phyloP scores from a whole-genome alignment of 2,329 filamentous ascomycete genomes.

The Epichloe typhina region DNA sequence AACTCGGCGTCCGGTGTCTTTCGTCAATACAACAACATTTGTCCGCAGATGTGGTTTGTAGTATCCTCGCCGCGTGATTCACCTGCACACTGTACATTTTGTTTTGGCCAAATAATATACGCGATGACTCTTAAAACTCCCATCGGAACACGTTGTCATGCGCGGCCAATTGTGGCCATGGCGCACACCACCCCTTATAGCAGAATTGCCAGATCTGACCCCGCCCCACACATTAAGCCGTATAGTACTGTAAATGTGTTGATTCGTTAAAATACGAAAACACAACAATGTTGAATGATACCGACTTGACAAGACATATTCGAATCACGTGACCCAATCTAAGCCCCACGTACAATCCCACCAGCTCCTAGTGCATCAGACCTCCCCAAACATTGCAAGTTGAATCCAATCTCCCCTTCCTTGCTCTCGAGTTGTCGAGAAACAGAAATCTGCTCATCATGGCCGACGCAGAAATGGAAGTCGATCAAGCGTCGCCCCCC shows the following conservation, averaged over 20 bases:
- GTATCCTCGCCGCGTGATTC: no score
- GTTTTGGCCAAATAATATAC: neutral
- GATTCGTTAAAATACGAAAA: no score
- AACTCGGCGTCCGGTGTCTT: slow-evolving; percentile 28
- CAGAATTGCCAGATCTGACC: no score
- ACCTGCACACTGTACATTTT: neutral
- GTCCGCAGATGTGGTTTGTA: slow-evolving; percentile 11
- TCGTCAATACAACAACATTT: slow-evolving; percentile 26
- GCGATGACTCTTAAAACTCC: neutral
- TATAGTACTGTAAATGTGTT: no score
- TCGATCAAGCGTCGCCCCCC: slow-evolving; percentile 31
- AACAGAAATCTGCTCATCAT: slow-evolving; percentile 17
- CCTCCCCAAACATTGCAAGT: no score
- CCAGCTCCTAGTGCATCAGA: neutral
- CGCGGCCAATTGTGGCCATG: no score
- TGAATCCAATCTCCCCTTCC: neutral
- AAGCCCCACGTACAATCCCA: neutral
- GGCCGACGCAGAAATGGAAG: slow-evolving; percentile 47
- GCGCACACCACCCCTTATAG: no score
- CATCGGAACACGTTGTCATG: no score
- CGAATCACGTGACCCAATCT: neutral
- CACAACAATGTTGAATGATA: no score
- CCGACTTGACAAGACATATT: neutral
- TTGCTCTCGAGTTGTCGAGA: neutral
- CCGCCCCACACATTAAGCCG: no score